Conservation (phyloP, 345 rosid genomes). For the Melaleuca quinquenervia region DNA sequence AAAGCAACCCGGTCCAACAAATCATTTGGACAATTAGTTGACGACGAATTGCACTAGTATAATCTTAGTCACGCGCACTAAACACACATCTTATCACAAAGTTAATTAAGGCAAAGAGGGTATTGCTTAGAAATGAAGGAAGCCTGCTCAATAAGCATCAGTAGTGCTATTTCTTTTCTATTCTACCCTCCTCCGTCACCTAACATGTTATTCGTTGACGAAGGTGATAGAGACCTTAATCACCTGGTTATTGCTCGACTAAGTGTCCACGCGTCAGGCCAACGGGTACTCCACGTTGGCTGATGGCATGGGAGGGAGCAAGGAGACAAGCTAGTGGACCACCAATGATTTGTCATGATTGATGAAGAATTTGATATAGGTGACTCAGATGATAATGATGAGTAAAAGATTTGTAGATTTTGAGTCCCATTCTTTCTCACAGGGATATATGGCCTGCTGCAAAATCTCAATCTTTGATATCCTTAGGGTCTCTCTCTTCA, state of each 20-base stretch:
- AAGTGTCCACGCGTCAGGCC: neutral
- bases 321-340: neutral
- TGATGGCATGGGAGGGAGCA: constrained; percentile 1
- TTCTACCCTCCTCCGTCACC: neutral
- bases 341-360: neutral
- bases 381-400: neutral
- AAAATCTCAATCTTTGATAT: neutral
- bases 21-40: neutral
- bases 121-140: neutral
- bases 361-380: neutral
- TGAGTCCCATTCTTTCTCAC: neutral
- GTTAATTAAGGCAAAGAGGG: neutral
- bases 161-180: neutral
- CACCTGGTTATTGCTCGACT: neutral
- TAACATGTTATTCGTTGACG: neutral
- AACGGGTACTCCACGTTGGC: neutral
- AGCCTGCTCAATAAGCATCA: neutral
- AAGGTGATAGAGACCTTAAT: neutral
- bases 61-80: neutral
- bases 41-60: neutral
- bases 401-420: neutral
- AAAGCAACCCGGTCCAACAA: neutral
- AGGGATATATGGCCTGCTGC: neutral
- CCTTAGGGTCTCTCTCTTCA: neutral
- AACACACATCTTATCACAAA: neutral